These are phyloP conservation scores for Mycena olivaceomarginata DNA, from an alignment of 768 basidiomycete genomes.

Conservation along the genomic window DNA sequence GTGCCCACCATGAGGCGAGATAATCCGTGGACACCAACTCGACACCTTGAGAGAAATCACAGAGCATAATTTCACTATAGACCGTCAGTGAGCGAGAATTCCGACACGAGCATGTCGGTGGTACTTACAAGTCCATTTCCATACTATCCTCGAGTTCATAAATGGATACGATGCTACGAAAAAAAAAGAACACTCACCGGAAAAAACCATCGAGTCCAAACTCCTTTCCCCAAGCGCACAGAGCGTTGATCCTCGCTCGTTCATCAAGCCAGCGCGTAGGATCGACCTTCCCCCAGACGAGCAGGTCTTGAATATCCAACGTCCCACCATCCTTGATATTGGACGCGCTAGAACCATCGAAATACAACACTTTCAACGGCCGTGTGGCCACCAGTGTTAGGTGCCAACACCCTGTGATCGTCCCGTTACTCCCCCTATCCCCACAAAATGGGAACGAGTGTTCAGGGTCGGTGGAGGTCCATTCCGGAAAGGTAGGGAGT, in stretches of 20 bases:
- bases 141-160: conserved; percentile 11
- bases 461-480: conserved; percentile 49
- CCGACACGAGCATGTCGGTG: too few species aligned
- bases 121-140: conserved; percentile 56
- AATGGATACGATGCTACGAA: too few species aligned
- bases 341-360: conserved; percentile 27
- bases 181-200: conserved; percentile 11
- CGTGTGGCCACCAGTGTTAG: conserved; percentile 10
- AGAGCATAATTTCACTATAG: conserved; percentile 60
- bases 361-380: conserved; percentile 21
- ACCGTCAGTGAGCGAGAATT: neutral
- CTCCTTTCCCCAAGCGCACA: conserved; percentile 13
- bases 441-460: conserved; percentile 40
- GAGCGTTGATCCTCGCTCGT: conserved; percentile 52
- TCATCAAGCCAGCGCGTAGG: conserved; percentile 6
- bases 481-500: conserved; percentile 43
- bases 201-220: conserved; percentile 23
- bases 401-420: conserved; percentile 57
- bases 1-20: conserved; percentile 27
- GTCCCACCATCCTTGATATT: neutral
- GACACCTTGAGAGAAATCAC: conserved; percentile 54
- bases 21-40: conserved; percentile 47
- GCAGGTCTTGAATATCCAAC: conserved; percentile 19
- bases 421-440: neutral
- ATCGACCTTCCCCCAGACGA: conserved; percentile 11